phyloP scores from a whole-genome alignment of 768 basidiomycete species.

The Mycena maculata region DNA sequence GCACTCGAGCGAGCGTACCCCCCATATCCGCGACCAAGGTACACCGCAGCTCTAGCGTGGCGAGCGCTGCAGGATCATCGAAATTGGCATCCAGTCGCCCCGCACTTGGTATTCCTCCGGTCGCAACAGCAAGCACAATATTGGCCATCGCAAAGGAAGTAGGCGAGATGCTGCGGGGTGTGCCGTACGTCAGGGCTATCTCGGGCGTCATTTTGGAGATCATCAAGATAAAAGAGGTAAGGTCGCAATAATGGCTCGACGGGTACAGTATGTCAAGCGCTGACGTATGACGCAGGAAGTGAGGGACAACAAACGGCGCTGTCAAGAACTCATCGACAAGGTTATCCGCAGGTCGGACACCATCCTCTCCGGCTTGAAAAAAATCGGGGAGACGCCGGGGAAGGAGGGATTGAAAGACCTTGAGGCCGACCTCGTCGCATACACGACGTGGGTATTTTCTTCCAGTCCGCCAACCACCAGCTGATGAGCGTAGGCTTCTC shows the following conservation, averaged over 20 bases:
- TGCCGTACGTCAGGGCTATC: constrained; percentile 30
- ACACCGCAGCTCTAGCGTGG: not conserved
- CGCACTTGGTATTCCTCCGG: not conserved
- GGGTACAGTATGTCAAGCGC: not conserved
- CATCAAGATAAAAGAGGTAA: constrained; percentile 33
- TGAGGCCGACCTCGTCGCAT: constrained; percentile 27
- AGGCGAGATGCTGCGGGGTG: constrained; percentile 24
- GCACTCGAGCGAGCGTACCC: not conserved
- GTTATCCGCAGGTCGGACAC: constrained; percentile 29
- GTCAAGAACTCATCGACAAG: constrained; percentile 34
- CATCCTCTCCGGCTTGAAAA: constrained; percentile 26
- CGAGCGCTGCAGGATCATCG: constrained; percentile 2
- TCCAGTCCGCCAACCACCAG: not conserved
- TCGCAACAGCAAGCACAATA: constrained; percentile 25
- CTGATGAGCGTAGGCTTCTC: constrained; percentile 22
- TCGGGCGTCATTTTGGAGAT: constrained; percentile 30
- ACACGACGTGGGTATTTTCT: constrained; percentile 7
- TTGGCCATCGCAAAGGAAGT: constrained; percentile 28
- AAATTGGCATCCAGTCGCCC: not conserved
- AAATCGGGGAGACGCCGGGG: constrained; percentile 18
- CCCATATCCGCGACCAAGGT: not conserved
- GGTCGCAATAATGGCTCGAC: constrained; percentile 13
- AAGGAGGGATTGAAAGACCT: constrained; percentile 31
- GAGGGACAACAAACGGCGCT: constrained; percentile 31
- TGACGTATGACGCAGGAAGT: constrained; percentile 23